A percentile compares a stretch with the other conserved stretches of the same genome.
Conservation (phyloP, 1,139 yeast species). For the Eremothecium sinecaudum region DNA sequence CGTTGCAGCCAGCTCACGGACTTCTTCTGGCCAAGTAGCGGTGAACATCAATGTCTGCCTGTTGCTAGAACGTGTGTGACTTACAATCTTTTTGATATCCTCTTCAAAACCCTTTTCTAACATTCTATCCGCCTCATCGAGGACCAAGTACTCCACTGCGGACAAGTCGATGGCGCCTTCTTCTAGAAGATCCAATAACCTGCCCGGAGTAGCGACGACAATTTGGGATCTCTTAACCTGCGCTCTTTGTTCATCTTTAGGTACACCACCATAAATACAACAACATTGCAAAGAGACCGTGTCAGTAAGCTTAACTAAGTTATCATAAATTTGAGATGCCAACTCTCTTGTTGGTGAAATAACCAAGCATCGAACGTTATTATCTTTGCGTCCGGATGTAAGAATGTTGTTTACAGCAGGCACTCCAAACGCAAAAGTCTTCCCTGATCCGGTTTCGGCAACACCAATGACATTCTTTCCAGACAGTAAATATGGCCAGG, state of each 20-base stretch:
- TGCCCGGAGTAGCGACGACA: constrained; percentile 95
- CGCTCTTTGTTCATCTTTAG: constrained; percentile 81
- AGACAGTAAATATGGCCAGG: constrained; percentile 86
- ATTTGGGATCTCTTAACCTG: constrained; percentile 58
- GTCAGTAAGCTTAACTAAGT: constrained; percentile 57
- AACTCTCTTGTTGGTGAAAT: constrained; percentile 96
- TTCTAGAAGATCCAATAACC: constrained; percentile 80
- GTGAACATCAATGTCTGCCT: constrained; percentile 98
- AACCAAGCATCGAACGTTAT: constrained; percentile 59
- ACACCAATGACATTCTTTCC: constrained; percentile 91
- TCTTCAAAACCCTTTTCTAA: constrained; percentile 94
- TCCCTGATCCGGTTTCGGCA: constrained; percentile 98
- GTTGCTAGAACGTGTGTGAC: constrained; percentile 75
- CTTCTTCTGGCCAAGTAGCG: constrained; percentile 98
- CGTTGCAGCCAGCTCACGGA: constrained; percentile 80
- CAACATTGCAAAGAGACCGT: constrained; percentile 59
- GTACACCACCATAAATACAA: constrained; percentile 95
- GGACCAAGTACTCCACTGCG: constrained; percentile 64
- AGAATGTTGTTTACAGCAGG: constrained; percentile 79
- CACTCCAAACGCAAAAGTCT: constrained; percentile 94
- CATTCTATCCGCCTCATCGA: constrained; percentile 99
- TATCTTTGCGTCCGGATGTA: constrained; percentile 31
- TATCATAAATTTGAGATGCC: constrained; percentile 88
- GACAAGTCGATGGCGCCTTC: constrained; percentile 76
- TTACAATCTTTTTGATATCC: constrained; percentile 79